phyloP scores from a whole-genome alignment of 768 basidiomycete genomes.

The Rhodotorula taiwanensis region DNA sequence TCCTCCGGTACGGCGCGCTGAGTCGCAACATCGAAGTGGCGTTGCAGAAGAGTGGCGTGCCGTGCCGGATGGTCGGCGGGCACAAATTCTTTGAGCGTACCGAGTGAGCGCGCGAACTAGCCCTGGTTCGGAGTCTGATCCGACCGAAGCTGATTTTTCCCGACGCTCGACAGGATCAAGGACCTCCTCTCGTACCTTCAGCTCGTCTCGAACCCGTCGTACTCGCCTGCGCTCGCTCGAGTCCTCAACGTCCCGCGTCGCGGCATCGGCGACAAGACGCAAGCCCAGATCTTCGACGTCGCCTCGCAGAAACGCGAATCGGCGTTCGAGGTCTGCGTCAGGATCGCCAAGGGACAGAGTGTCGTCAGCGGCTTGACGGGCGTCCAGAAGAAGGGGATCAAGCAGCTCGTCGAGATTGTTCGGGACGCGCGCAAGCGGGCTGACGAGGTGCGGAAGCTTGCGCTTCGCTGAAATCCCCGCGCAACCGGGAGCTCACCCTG shows the following conservation, averaged over 20 bases:
- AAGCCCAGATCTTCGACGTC: constrained; percentile 54
- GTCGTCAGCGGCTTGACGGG: constrained; percentile 59
- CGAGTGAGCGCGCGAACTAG: constrained; percentile 50
- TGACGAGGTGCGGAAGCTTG: constrained; percentile 49
- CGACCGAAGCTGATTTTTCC: neutral
- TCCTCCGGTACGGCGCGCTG: constrained; percentile 74
- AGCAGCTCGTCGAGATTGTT: constrained; percentile 57
- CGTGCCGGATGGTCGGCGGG: constrained; percentile 66
- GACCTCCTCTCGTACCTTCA: constrained; percentile 76
- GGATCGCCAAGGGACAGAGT: constrained; percentile 42
- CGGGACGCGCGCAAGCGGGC: constrained; percentile 54
- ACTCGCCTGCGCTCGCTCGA: constrained; percentile 59
- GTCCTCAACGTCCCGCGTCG: constrained; percentile 66
- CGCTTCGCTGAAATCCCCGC: too few relatives aligned
- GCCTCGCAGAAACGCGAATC: constrained; percentile 55
- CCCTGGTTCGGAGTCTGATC: neutral
- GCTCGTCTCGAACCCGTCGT: constrained; percentile 64
- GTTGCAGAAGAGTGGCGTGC: constrained; percentile 71
- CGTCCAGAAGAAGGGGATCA: constrained; percentile 59
- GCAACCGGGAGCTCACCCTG: too few relatives aligned
- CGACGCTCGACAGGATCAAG: constrained; percentile 54
- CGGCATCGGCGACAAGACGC: constrained; percentile 54
- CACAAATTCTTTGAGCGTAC: constrained; percentile 76
- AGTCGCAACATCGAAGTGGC: constrained; percentile 68
- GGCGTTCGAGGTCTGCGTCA: constrained; percentile 46